A percentile compares a stretch with the other conserved stretches of the same genome.
Conservation (phyloP, 164 flowering plant species). For the Piper longum region DNA sequence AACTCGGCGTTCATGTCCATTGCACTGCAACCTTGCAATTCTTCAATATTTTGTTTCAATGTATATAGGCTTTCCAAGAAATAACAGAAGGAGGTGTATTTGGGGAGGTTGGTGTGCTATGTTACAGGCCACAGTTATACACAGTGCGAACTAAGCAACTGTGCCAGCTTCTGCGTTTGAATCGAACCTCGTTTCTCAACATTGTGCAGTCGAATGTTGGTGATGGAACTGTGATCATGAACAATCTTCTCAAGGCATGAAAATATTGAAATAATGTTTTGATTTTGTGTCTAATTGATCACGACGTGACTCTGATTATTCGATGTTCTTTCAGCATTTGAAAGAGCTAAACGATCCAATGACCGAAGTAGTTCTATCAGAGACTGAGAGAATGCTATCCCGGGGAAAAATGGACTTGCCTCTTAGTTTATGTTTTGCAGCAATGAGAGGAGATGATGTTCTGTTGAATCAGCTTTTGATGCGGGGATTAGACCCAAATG, state of each 20-base stretch:
- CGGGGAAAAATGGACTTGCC: slow-evolving; percentile 87
- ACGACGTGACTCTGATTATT: not conserved
- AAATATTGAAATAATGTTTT: not conserved
- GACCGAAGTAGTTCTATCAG: slow-evolving; percentile 59
- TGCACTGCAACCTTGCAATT: not conserved
- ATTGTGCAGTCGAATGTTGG: slow-evolving; percentile 87
- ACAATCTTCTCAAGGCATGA: slow-evolving; percentile 83
- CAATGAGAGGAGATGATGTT: slow-evolving; percentile 65
- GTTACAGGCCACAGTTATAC: slow-evolving; percentile 84
- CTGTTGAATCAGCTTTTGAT: slow-evolving; percentile 55
- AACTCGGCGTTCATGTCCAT: slow-evolving; percentile 7
- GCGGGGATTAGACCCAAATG: slow-evolving; percentile 76
- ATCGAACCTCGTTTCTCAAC: slow-evolving; percentile 70
- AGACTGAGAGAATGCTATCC: slow-evolving; percentile 80
- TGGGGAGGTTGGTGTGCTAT: slow-evolving; percentile 96
- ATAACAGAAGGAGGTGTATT: slow-evolving; percentile 55
- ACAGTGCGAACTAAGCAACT: slow-evolving; percentile 76
- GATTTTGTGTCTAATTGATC: not conserved
- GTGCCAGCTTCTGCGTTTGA: slow-evolving; percentile 68
- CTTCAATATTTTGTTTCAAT: not conserved
- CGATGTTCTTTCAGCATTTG: slow-evolving; percentile 42
- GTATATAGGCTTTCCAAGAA: slow-evolving; percentile 53
- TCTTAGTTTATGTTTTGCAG: slow-evolving; percentile 74
- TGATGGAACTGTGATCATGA: slow-evolving; percentile 90
- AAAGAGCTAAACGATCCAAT: slow-evolving; percentile 54